phyloP scores from a whole-genome alignment of 768 basidiomycete genomes.

The Suillus luteus region DNA sequence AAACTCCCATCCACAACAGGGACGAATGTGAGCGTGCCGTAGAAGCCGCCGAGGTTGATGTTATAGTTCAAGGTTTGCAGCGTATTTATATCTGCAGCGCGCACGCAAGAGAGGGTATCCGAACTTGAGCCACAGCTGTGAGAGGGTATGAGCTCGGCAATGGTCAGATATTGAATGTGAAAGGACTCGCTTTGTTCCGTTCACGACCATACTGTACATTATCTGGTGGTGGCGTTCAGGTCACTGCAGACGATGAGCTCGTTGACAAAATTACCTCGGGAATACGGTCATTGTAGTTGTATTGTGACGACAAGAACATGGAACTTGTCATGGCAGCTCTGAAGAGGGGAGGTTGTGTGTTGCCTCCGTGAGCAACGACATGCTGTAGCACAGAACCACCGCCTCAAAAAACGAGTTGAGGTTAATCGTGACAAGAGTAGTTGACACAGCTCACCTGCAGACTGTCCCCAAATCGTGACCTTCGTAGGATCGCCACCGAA shows the following conservation, averaged over 20 bases:
- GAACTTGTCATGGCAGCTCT: conserved; percentile 48
- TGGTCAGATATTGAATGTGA: neutral
- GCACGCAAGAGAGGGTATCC: conserved; percentile 44
- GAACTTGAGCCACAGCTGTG: conserved; percentile 37
- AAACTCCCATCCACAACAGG: conserved; percentile 52
- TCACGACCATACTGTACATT: conserved; percentile 35
- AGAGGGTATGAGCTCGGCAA: neutral
- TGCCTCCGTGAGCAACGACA: conserved; percentile 46
- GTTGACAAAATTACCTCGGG: conserved; percentile 36
- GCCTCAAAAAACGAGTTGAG: conserved; percentile 25
- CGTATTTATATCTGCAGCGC: conserved; percentile 29
- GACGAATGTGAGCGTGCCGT: conserved; percentile 40
- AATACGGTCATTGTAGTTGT: conserved; percentile 43
- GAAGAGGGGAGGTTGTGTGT: conserved; percentile 47
- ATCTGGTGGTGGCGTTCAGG: conserved; percentile 22
- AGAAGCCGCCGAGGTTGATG: conserved; percentile 36
- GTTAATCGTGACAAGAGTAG: neutral
- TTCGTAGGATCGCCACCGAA: conserved; percentile 36
- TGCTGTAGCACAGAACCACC: conserved; percentile 55
- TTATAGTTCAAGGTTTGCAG: conserved; percentile 39
- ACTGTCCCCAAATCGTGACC: conserved; percentile 40
- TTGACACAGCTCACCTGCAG: conserved; percentile 20
- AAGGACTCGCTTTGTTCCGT: conserved; percentile 37
- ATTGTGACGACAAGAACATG: conserved; percentile 46
- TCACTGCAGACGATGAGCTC: neutral